phyloP scores from a whole-genome alignment of 164 flowering plant species.

The Magnolia kwangsiensis region DNA sequence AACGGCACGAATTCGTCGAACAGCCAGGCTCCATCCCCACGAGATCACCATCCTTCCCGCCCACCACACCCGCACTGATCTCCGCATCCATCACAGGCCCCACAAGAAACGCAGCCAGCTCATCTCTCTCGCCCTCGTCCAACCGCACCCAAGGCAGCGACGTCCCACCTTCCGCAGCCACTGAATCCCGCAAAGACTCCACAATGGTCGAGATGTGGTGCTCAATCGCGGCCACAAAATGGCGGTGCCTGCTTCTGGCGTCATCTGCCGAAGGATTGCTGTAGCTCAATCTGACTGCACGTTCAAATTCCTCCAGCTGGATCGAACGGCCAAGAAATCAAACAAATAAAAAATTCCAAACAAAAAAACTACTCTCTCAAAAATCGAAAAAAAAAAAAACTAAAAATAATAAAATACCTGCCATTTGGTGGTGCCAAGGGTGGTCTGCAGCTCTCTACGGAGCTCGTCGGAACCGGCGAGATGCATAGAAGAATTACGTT shows the following conservation, averaged over 20 bases:
- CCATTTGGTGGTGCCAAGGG: constrained; percentile 95
- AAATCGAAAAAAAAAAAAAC: background rate
- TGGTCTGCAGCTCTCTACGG: constrained; percentile 57
- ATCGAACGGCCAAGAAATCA: constrained; percentile 8
- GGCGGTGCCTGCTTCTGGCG: constrained; percentile 62
- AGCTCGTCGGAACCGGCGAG: constrained; percentile 43
- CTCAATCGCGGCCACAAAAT: constrained; percentile 64
- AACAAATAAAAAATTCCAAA: background rate
- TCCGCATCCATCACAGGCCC: constrained; percentile 31
- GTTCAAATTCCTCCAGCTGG: constrained; percentile 86
- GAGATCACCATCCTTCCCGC: constrained; percentile 10
- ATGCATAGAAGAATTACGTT: constrained; percentile 23
- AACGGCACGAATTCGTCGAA: constrained; percentile 30
- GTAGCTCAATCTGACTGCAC: constrained; percentile 64
- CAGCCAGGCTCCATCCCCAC: constrained; percentile 16
- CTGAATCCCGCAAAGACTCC: constrained; percentile 41
- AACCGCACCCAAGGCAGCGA: constrained; percentile 66
- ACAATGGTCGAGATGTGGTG: constrained; percentile 50
- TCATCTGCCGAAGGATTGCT: constrained; percentile 38
- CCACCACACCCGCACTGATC: constrained; percentile 6
- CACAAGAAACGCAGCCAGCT: constrained; percentile 75
- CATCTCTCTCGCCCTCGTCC: constrained; percentile 84
- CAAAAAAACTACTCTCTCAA: background rate
- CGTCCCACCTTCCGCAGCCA: constrained; percentile 49
- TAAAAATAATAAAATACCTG: constrained; percentile 48